Percentiles rank a stretch among this genome's conserved stretches.
Conservation (phyloP, 495 filamentous ascomycete species). For the Daldinia childiae region DNA sequence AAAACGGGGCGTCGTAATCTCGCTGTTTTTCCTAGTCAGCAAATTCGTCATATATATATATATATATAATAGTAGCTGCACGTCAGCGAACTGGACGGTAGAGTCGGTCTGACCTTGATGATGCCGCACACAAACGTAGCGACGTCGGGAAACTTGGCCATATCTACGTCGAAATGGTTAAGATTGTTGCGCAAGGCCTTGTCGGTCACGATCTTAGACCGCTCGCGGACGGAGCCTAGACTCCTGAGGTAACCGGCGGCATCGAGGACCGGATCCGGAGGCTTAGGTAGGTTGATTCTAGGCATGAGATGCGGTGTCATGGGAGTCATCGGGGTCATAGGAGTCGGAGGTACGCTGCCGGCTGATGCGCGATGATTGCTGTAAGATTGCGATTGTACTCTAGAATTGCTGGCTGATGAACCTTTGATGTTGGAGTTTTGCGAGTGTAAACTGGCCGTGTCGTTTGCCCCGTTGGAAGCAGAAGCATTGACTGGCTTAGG, state of each 20-base stretch:
- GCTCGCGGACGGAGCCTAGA: slow-evolving; percentile 86
- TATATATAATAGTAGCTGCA: background rate
- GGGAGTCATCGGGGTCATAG: slow-evolving; percentile 46
- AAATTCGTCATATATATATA: background rate
- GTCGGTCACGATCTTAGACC: slow-evolving; percentile 74
- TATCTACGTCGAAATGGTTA: slow-evolving; percentile 90
- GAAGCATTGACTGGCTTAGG: slow-evolving; percentile 52
- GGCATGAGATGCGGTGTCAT: slow-evolving; percentile 49
- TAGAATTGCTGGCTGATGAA: slow-evolving; percentile 39
- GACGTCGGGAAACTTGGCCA: slow-evolving; percentile 85
- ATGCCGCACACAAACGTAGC: slow-evolving; percentile 94
- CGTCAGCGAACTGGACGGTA: background rate
- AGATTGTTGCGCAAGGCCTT: slow-evolving; percentile 83
- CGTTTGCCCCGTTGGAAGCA: slow-evolving; percentile 43
- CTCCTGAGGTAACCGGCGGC: slow-evolving; percentile 93
- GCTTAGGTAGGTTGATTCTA: slow-evolving; percentile 76
- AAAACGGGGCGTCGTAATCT: slow-evolving; percentile 88
- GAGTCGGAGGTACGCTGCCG: slow-evolving; percentile 54
- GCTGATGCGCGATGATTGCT: slow-evolving; percentile 47
- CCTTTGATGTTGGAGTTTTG: slow-evolving; percentile 46
- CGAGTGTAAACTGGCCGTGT: slow-evolving; percentile 50
- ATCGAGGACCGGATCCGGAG: slow-evolving; percentile 89
- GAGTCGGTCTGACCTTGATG: slow-evolving; percentile 78
- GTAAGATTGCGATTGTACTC: slow-evolving; percentile 27
- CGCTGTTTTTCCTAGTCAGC: slow-evolving; percentile 63